A percentile compares a stretch with the other conserved stretches of the same genome.
These are phyloP conservation scores for Coemansia sp. DNA, from an alignment of 192 early-diverging fungal genomes.

Conservation along the genomic window DNA sequence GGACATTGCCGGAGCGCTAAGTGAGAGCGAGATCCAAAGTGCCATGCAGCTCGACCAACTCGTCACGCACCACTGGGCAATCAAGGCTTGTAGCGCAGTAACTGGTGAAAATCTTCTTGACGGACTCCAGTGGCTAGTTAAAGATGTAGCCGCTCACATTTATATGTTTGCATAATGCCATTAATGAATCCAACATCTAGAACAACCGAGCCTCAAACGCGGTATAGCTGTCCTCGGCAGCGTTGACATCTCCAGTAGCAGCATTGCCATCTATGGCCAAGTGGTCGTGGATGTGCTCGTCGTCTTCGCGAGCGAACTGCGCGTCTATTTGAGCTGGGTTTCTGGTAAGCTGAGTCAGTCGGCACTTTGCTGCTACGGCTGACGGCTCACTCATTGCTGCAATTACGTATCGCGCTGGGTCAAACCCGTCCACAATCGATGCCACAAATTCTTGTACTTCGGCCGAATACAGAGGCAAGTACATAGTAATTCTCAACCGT, in stretches of 20 bases:
- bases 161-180: slow-evolving; percentile 69
- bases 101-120: slow-evolving; percentile 70
- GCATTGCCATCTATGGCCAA: not conserved
- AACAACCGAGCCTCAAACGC: slow-evolving; percentile 36
- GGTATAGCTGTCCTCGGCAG: slow-evolving; percentile 23
- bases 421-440: slow-evolving; percentile 34
- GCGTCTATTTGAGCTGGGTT: slow-evolving; percentile 39
- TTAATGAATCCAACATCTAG: slow-evolving; percentile 4
- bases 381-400: slow-evolving; percentile 4
- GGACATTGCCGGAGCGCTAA: slow-evolving; percentile 85
- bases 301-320: slow-evolving; percentile 17
- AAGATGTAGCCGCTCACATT: slow-evolving; percentile 87
- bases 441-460: slow-evolving; percentile 45
- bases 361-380: not conserved
- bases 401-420: slow-evolving; percentile 30
- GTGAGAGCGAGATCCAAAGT: slow-evolving; percentile 70
- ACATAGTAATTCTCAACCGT: slow-evolving; percentile 15
- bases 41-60: slow-evolving; percentile 72
- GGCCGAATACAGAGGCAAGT: slow-evolving; percentile 46
- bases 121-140: slow-evolving; percentile 94
- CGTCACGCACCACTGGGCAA: slow-evolving; percentile 91
- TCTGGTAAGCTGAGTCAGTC: slow-evolving; percentile 26
- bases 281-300: not conserved
- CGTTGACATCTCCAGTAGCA: not conserved
- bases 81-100: slow-evolving; percentile 89